These are phyloP conservation scores for Boeremia exigua DNA, from an alignment of 2,329 filamentous ascomycete genomes.

Conservation along the genomic window DNA sequence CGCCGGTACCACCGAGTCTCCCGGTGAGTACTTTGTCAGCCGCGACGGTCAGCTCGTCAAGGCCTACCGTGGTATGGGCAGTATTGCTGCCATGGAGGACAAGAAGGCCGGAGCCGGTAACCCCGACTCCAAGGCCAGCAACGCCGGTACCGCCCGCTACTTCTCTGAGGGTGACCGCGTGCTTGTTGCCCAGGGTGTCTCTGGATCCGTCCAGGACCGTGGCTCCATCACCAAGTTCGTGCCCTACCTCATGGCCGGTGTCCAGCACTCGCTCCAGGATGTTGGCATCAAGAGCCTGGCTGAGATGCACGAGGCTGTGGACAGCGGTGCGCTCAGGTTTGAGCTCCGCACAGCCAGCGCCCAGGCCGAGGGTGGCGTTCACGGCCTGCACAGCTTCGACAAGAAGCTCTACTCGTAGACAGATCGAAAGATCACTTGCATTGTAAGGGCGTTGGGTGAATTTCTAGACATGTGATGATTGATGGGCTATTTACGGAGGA, in stretches of 20 bases:
- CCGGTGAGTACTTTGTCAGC: conserved; percentile 94
- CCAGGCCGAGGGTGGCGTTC: conserved; percentile 94
- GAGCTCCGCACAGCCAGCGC: conserved; percentile 94
- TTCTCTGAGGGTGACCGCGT: conserved; percentile 97
- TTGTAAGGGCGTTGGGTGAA: conserved; percentile 35
- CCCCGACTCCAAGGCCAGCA: conserved; percentile 73
- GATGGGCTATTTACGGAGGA: conserved; percentile 28
- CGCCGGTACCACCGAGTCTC: conserved; percentile 95
- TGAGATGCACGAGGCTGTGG: conserved; percentile 77
- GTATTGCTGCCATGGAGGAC: conserved; percentile 99
- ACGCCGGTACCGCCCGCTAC: conserved; percentile 95
- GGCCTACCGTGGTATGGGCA: conserved; percentile 98
- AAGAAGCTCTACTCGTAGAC: conserved; percentile 96
- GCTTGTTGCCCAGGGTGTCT: conserved; percentile 95
- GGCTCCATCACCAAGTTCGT: conserved; percentile 93
- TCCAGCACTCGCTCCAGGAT: conserved; percentile 98
- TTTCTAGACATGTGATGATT: conserved; percentile 32
- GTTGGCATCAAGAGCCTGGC: conserved; percentile 83
- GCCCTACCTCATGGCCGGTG: conserved; percentile 90
- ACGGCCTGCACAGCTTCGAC: conserved; percentile 96
- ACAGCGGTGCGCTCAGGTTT: conserved; percentile 80
- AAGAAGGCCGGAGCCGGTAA: conserved; percentile 84
- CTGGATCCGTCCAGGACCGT: conserved; percentile 80
- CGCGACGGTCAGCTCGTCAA: conserved; percentile 98
- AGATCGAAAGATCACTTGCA: conserved; percentile 28